Evolutionary conservation across 176 grass and related monocot genomes (phyloP), one percentile per base, ranked within the genome.

Genomic region (Coix lacrymajobi): DNA sequence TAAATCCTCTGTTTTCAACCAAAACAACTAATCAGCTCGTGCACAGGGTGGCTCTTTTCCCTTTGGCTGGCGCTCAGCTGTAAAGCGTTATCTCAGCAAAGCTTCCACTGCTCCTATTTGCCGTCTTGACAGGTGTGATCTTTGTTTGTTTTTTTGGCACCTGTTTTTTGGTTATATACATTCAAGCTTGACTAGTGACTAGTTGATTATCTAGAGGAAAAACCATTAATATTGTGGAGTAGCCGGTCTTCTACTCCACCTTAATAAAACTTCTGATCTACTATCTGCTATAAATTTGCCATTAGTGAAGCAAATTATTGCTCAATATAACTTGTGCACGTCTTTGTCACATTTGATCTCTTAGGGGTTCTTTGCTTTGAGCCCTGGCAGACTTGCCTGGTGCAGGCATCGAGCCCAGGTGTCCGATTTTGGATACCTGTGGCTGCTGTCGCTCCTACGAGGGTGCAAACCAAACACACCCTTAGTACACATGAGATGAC

Each of bases 31-130:
- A 89, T 63, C 64, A 68, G 29, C 58, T 54, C 33, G 79, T 81
- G 45, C 43, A 69, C 80, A 95, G 96, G 96, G 96, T 79, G 96
- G 96, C 11, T 95, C 96, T 79, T 98, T 98, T 73, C 96, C 96
- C 56, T 95, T 98, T 89, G 86, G 90, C 63, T 98, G 96, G 96
- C 88, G 87, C 66, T 91, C 96, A 89, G 96, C 91, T 62, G 82
- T 95, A 51, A 98, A 98, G 71, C 78, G 54, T 73, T 79, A 85
- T 71, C 88, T 98, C 68, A 62, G 69, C 79, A 95, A n/a, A 91
- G 96, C 90, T 73, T 61, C 73, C 25, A 80, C 49, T 24, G 77
- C 84, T 68, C 91, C 91, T 15, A 86, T 88, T 61, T 87, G 80
- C 80, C 84, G 73, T 72, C 96, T 98, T 65, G 96, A 98, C 49